A percentile compares a stretch with the other conserved stretches of the same genome.
Evolutionary conservation across 2,329 filamentous ascomycete species (phyloP).

Genomic region (Akanthomyces muscarius): DNA sequence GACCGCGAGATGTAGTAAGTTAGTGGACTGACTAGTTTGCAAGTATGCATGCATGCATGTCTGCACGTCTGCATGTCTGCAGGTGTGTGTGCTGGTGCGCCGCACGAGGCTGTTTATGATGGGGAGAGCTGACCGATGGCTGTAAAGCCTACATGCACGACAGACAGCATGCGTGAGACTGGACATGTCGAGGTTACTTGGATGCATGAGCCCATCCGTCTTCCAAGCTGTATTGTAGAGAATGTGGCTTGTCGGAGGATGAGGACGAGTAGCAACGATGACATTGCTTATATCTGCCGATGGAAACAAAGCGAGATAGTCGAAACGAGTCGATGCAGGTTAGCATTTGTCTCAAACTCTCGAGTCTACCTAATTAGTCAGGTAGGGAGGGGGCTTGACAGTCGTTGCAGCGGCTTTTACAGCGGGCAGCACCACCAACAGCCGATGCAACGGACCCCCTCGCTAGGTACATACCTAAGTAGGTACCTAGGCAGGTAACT

Average conservation of each 20-base stretch:
- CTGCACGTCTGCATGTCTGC: background rate
- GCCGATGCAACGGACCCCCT: too few species aligned
- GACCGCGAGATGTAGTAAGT: background rate
- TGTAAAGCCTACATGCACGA: background rate
- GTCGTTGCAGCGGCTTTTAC: too few species aligned
- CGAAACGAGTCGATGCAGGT: background rate
- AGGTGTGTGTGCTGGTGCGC: background rate
- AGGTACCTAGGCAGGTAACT: too few species aligned
- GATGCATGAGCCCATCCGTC: background rate
- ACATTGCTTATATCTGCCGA: background rate
- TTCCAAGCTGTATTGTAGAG: background rate
- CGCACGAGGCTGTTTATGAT: background rate
- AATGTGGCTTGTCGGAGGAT: background rate
- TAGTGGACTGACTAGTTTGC: background rate
- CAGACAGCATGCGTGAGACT: slow-evolving; percentile 1
- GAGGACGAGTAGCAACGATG: background rate
- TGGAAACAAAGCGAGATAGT: background rate
- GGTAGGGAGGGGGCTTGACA: too few species aligned
- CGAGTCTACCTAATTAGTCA: too few species aligned
- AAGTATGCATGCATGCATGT: background rate
- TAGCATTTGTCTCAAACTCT: background rate
- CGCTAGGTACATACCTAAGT: too few species aligned
- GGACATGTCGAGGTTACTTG: background rate
- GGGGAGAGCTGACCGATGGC: background rate
- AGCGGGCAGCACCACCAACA: background rate